phyloP scores from a whole-genome alignment of 768 basidiomycete species.

The Hericium rajendrae region DNA sequence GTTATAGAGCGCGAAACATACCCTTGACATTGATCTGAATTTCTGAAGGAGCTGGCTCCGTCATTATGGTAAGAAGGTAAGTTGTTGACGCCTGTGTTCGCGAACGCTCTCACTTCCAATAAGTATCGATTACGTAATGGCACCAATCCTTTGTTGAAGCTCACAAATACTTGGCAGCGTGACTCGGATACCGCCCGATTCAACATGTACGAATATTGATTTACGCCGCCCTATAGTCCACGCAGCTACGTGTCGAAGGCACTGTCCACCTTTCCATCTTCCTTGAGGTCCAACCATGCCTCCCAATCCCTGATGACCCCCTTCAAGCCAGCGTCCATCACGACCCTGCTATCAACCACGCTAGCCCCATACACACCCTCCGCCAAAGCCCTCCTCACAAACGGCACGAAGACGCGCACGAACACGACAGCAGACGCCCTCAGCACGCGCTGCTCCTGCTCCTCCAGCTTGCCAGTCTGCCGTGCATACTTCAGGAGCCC shows the following conservation, averaged over 20 bases:
- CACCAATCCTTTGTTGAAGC: too few species aligned
- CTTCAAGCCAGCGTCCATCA: background rate
- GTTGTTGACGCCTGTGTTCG: background rate
- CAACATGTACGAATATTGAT: too few species aligned
- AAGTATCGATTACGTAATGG: background rate
- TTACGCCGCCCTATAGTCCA: too few species aligned
- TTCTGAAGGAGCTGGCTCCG: conserved; percentile 26
- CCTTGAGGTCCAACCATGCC: background rate
- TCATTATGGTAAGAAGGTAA: background rate
- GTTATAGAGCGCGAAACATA: conserved; percentile 15
- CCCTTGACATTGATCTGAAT: conserved; percentile 68
- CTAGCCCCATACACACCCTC: conserved; percentile 61
- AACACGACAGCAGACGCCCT: conserved; percentile 48
- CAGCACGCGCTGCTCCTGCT: conserved; percentile 26
- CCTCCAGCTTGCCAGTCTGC: conserved; percentile 18
- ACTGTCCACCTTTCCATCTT: too few species aligned
- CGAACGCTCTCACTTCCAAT: background rate
- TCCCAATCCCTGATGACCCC: conserved; percentile 1
- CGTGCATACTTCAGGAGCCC: conserved; percentile 37
- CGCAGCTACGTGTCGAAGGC: too few species aligned
- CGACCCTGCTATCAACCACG: background rate
- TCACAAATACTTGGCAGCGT: too few species aligned
- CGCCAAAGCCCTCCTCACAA: conserved; percentile 54
- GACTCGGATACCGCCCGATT: too few species aligned
- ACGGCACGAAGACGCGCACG: conserved; percentile 56